Conservation (phyloP, 306 rosid species). For the Medicago arabica region DNA sequence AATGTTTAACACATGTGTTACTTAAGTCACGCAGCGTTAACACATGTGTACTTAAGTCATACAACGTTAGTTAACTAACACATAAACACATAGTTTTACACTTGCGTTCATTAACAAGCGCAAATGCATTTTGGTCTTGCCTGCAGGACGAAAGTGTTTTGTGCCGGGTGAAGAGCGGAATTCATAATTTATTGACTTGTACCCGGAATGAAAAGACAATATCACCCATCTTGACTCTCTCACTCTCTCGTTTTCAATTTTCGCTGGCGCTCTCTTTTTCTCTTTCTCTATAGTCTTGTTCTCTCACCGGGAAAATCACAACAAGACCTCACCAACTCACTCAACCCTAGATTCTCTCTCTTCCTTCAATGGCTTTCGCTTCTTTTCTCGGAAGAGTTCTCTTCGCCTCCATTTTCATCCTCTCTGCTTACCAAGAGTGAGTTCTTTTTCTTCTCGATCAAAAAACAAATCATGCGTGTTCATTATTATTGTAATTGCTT, state of each 20-base stretch:
- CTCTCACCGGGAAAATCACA: slow-evolving; percentile 48
- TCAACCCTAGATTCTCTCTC: slow-evolving; percentile 40
- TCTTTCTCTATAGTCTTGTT: slow-evolving; percentile 2
- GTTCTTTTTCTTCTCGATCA: slow-evolving; percentile 8
- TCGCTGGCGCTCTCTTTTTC: slow-evolving; percentile 28
- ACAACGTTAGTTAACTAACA: too few species aligned
- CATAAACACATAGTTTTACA: too few species aligned
- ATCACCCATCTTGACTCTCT: slow-evolving; percentile 16
- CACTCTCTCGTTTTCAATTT: slow-evolving; percentile 44
- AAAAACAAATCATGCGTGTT: background rate
- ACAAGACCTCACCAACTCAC: slow-evolving; percentile 32
- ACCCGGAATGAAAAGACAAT: slow-evolving; percentile 17
- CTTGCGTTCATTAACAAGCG: too few species aligned
- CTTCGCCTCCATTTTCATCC: slow-evolving; percentile 64
- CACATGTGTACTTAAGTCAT: too few species aligned
- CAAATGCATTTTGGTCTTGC: too few species aligned
- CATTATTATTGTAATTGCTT: background rate
- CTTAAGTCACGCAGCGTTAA: too few species aligned
- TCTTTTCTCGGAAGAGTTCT: slow-evolving; percentile 72
- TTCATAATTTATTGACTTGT: background rate
- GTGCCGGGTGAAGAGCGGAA: too few species aligned
- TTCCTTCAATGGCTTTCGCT: slow-evolving; percentile 54
- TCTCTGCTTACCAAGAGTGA: slow-evolving; percentile 69
- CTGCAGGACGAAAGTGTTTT: too few species aligned
- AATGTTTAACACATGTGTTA: too few species aligned